Evolutionary conservation across 805 yeast species (phyloP), one percentile per base, ranked within the genome.

Genomic region (Kregervanrija pseudodelftensis): DNA sequence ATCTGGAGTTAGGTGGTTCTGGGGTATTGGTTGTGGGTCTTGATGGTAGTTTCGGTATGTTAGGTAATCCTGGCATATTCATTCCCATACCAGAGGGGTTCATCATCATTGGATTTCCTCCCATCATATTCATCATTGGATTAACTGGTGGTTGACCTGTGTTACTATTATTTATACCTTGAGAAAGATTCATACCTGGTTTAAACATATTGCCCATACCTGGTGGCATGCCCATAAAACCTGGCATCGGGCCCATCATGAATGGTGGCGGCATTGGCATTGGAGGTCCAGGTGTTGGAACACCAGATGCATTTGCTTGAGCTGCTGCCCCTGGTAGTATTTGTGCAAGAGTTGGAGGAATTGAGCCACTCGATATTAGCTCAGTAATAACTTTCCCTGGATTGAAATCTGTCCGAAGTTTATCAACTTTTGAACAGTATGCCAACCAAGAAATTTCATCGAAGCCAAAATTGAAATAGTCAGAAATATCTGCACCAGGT

Each of bases 361-460:
- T 49, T 34, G 54, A 47, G 30, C 56, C 58, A 30, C 57, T 40
- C 1, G 50, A 48, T 73, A 74, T 74, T 60, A 77, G 67, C 53
- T 77, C 79, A 59, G 79, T 79, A 74, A 87, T 76, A 15, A 87
- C 69, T 57, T 85, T 88, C 45, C 82, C 85, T 3, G 95, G 93
- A 48, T 86, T 85, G 66, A 80, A 90, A 48, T 85, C 90, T 5
- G 82, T 81, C 44, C 93, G 74, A 40, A 83, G 57, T 52, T 79
- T 81, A 61, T 90, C 96, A 59, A 90, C 96, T 61, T 87, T 88
- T 36, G 81, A 72, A 54, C 96, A 81, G 65, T 93, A 93, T 17
- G 90, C 88, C 44, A 85, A 80, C 99, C 99, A 93, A 12, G 97
- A 85, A 52, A 85, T 76, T 67, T 93, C 99, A 61, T 93, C 95